Evolutionary conservation across 192 early-diverging fungal genomes (phyloP).

Genomic region (Powellomyces hirtus): DNA sequence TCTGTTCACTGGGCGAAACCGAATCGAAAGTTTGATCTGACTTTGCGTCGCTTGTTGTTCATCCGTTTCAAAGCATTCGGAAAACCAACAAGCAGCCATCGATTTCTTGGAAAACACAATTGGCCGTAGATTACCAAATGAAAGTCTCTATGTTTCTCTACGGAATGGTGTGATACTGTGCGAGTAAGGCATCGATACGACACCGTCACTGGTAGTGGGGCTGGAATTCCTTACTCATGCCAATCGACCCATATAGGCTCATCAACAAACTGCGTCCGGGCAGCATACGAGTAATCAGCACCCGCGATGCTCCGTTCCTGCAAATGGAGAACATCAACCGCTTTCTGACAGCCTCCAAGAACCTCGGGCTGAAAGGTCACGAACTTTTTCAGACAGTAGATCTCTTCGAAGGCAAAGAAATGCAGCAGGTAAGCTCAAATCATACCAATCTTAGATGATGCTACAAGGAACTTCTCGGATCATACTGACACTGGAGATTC

Average conservation of each 20-base stretch:
- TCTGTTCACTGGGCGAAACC: neutral
- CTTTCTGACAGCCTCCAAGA: constrained; percentile 56
- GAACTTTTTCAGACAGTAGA: constrained; percentile 84
- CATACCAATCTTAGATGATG: too few relatives aligned
- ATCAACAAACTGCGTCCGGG: constrained; percentile 76
- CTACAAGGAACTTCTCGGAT: neutral
- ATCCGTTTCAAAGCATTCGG: constrained; percentile 41
- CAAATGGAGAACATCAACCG: constrained; percentile 84
- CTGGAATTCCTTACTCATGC: constrained; percentile 3
- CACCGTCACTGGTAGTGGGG: neutral
- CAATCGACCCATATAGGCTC: constrained; percentile 41
- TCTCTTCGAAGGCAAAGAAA: constrained; percentile 64
- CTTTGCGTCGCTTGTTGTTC: neutral
- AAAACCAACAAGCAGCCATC: constrained; percentile 61
- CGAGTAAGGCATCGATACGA: constrained; percentile 48
- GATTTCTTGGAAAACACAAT: constrained; percentile 64
- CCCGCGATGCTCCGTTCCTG: constrained; percentile 67
- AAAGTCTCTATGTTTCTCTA: constrained; percentile 58
- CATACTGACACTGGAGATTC: too few relatives aligned
- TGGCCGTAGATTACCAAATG: constrained; percentile 51
- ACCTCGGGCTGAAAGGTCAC: constrained; percentile 67
- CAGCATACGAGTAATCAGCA: constrained; percentile 69
- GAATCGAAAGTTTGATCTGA: neutral
- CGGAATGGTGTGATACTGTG: constrained; percentile 79
- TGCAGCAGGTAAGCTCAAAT: constrained; percentile 60